These are phyloP conservation scores for Camelina hispida DNA, from an alignment of 345 rosid species.

Conservation along the genomic window DNA sequence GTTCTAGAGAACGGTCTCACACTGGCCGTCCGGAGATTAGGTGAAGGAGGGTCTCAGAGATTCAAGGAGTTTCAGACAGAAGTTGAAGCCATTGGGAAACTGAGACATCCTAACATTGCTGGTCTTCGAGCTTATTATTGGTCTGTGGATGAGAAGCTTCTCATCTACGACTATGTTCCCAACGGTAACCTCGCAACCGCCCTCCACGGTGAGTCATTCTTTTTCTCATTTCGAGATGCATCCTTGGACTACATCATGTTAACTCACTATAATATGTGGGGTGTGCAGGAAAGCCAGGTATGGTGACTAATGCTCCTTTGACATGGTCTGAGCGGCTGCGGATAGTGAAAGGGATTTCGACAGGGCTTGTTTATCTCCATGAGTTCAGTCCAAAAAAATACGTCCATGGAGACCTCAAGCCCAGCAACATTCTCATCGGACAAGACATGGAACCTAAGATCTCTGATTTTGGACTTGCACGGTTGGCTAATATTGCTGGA, in stretches of 20 bases:
- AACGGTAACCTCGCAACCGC: constrained; percentile 86
- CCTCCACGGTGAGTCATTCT: constrained; percentile 71
- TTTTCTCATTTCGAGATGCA: constrained; percentile 1
- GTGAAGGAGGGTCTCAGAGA: constrained; percentile 97
- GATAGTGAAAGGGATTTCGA: constrained; percentile 75
- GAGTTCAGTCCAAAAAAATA: constrained; percentile 93
- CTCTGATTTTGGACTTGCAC: constrained; percentile 87
- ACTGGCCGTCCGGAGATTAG: constrained; percentile 86
- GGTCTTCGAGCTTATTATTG: constrained; percentile 94
- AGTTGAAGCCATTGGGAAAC: constrained; percentile 94
- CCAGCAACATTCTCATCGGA: constrained; percentile 84
- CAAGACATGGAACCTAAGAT: constrained; percentile 76
- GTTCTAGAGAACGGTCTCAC: constrained; percentile 91
- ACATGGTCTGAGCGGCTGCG: constrained; percentile 77
- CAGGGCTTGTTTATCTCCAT: constrained; percentile 83
- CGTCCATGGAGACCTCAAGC: constrained; percentile 93
- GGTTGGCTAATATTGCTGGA: constrained; percentile 92
- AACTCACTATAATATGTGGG: constrained; percentile 3
- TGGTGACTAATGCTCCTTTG: constrained; percentile 62
- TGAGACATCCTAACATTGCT: constrained; percentile 85
- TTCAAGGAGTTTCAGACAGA: constrained; percentile 95
- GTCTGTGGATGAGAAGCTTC: constrained; percentile 97
- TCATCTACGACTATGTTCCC: constrained; percentile 78
- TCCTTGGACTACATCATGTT: neutral
- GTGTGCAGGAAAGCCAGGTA: constrained; percentile 72